Percentiles rank a stretch among this genome's conserved stretches.
These are phyloP conservation scores for Eimeria necatrix DNA, from an alignment of 169 alveolate species.

Conservation along the genomic window DNA sequence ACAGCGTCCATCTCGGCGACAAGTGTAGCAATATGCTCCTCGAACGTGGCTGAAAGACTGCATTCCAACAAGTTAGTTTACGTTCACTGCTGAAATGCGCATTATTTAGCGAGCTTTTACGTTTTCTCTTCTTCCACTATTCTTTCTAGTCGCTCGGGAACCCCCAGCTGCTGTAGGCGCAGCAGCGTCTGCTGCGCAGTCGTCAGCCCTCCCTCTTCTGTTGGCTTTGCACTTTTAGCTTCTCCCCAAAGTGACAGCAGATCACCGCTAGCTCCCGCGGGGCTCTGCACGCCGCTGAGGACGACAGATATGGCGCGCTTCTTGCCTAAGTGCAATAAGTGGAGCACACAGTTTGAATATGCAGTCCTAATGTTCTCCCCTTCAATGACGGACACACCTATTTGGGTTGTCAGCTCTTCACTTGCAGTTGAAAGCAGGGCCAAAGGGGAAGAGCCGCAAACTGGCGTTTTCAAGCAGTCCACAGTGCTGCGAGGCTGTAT, in stretches of 20 bases:
- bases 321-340: too few species aligned
- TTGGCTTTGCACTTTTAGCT: neutral
- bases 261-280: neutral
- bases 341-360: too few species aligned
- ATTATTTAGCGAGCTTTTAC: neutral
- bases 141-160: neutral
- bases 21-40: neutral
- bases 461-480: too few species aligned
- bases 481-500: too few species aligned
- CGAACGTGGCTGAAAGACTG: neutral
- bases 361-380: too few species aligned
- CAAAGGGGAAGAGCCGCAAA: too few species aligned
- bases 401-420: too few species aligned
- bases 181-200: neutral
- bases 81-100: neutral
- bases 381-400: too few species aligned
- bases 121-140: neutral
- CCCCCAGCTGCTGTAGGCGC: constrained; percentile 5
- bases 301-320: neutral
- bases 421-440: too few species aligned
- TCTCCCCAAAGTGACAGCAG: neutral
- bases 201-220: neutral
- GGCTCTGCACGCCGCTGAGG: neutral
- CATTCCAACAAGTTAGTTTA: neutral
- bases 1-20: neutral